These are phyloP conservation scores for Megacollybia marginata DNA, from an alignment of 768 basidiomycete genomes.

Conservation along the genomic window DNA sequence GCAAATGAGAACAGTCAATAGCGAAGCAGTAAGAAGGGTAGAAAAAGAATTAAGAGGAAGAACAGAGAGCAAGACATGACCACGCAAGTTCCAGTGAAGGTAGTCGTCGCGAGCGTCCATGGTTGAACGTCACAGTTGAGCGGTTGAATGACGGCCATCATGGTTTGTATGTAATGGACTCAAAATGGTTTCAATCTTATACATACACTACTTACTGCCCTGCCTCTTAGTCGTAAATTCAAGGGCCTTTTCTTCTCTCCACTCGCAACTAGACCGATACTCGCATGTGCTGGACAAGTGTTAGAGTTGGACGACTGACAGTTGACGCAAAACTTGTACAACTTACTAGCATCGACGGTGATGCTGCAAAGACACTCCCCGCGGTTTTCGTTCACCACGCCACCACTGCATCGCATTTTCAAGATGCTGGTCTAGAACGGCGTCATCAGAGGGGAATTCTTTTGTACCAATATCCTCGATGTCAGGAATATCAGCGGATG, in stretches of 20 bases:
- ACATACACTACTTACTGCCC: not conserved
- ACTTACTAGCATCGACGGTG: constrained; percentile 63
- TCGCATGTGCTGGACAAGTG: constrained; percentile 51
- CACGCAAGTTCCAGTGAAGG: constrained; percentile 35
- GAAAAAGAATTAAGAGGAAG: constrained; percentile 38
- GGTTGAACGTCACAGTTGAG: not conserved
- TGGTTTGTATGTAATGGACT: no score
- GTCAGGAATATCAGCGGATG: not conserved
- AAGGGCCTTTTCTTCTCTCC: constrained; percentile 53
- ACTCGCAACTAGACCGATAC: constrained; percentile 72
- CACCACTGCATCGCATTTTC: constrained; percentile 62
- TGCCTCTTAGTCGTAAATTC: constrained; percentile 17
- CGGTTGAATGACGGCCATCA: not conserved
- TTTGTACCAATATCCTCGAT: constrained; percentile 47
- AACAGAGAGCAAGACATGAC: constrained; percentile 30
- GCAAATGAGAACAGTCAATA: constrained; percentile 43
- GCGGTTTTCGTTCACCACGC: constrained; percentile 58
- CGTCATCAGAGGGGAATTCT: constrained; percentile 46
- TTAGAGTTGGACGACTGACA: not conserved
- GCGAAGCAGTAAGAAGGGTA: constrained; percentile 38
- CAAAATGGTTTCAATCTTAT: not conserved
- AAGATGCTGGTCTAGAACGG: constrained; percentile 47
- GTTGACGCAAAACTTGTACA: not conserved
- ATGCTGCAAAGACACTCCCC: constrained; percentile 60
- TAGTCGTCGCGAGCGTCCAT: constrained; percentile 18